phyloP scores from a whole-genome alignment of 768 basidiomycete species.

The Naganishia vaughanmartiniae region DNA sequence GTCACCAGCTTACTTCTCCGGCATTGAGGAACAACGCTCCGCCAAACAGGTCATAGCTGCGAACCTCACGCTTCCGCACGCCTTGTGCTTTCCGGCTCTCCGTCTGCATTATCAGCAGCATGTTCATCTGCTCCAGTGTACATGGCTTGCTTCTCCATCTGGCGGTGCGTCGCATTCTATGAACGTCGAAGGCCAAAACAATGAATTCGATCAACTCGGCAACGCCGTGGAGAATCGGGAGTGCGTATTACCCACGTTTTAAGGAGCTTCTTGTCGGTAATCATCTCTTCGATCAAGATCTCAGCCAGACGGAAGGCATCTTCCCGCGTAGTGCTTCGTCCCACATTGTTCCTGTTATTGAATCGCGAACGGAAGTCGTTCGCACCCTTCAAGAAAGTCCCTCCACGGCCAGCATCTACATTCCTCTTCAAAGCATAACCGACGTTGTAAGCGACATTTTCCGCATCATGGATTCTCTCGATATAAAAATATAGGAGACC shows the following conservation, averaged over 20 bases:
- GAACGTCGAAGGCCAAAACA: too few relatives aligned
- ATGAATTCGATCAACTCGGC: neutral
- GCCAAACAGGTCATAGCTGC: neutral
- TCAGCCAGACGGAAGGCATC: neutral
- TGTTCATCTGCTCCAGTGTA: neutral
- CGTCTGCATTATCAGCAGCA: slow-evolving; percentile 15
- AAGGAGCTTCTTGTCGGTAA: neutral
- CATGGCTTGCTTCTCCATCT: slow-evolving; percentile 5
- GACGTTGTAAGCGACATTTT: neutral
- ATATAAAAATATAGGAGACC: slow-evolving; percentile 1
- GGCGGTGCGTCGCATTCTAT: neutral
- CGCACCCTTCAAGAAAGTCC: neutral
- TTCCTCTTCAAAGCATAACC: neutral
- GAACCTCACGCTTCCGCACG: neutral
- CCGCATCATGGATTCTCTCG: neutral
- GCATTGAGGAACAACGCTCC: neutral
- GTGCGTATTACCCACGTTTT: neutral
- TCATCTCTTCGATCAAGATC: neutral
- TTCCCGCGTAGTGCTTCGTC: neutral
- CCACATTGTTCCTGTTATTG: neutral
- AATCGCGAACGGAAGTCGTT: neutral
- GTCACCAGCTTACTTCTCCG: neutral
- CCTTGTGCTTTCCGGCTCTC: neutral
- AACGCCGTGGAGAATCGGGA: neutral
- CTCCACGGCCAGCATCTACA: neutral